Evolutionary conservation across 768 basidiomycete genomes (phyloP), one percentile per base, ranked within the genome.

Genomic region (Rhodotorula graminis): DNA sequence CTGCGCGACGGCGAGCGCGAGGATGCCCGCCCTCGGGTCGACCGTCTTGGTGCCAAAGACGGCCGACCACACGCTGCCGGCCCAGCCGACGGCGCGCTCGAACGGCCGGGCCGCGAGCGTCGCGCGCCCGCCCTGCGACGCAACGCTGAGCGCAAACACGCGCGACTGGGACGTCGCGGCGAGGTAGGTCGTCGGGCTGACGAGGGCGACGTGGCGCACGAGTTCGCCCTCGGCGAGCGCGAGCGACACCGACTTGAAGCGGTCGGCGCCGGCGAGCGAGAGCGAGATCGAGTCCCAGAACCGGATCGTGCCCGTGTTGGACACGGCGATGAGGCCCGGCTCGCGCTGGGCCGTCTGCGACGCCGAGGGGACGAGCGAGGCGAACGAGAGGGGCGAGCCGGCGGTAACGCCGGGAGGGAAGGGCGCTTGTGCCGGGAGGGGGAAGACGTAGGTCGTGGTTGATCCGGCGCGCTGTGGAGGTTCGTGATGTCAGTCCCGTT

Each of bases 271-370:
- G 25, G 80, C 77, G 33, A 83, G 76, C 15, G 81, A 80, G 18
- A 77, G 56, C 33, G 77, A 77, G 72, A 94, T 89, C 71, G 88
- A 89, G 67, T 93, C 89, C 93, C 93, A 97, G 80, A 91, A 90
- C 50, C 90, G 87, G 67, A 92, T 82, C 73, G 87, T 83, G 9
- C 93, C 93, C 0, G 85, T 82, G 12, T 85, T 82, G 15, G 89
- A 89, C 62, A 91, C 82, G 64, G 94, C 85, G 56, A 96, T 87
- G 52, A 95, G 86, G 37, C 93, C 93, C 7, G 93, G 93, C 82
- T 97, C 93, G 55, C 90, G 86, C 21, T 86, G 84, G 0, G 42
- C 9, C 16, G 60, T 61, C 19, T 61, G 60, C 10, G 69, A 85
- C 77, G 73, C 10, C 42, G 70, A 53, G 64, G 74, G 74, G 14